Evolutionary conservation across 805 yeast genomes (phyloP), one percentile per base, ranked within the genome.

Genomic region (Brettanomyces sp.): DNA sequence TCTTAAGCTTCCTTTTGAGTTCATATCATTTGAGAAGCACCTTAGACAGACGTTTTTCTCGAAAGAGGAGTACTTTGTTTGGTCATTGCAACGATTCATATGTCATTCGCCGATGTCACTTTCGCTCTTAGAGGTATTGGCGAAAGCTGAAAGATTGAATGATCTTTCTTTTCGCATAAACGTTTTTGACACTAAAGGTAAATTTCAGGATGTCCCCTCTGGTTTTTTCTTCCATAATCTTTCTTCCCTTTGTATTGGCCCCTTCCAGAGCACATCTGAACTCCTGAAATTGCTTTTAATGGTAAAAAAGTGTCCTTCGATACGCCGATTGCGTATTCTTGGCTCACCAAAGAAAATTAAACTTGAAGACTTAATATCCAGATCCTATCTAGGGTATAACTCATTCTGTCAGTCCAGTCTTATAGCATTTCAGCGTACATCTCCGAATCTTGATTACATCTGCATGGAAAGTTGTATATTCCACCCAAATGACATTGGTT

Each of bases 21-120:
- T 59, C 44, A 57, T 59, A 23, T 60, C 60, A 30, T 55, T 61
- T 37, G 62, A 60, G 37, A 37, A 40, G 5, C 45, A 47, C 25
- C 40, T 58, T 21, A 13, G 25, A 8, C 37, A 30, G 12, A 32
- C 43, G 5, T 32, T 41, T 12, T 21, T 41, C 14, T 13, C 28
- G 3, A 24, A 30, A 6, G 37, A 18, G n/a, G 23, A 3, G n/a
- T 13, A 13, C n/a, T 41, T 23, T 36, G 25, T 11, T 9, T 23
- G 11, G 6, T 23, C 42, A 6, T 22, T 41, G 9, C 36, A 32
- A 18, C 24, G 11, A 11, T 34, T 41, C 24, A 21, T 18, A 13
- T 18, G 30, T 12, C 25, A 41, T 22, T 28, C 23, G 8, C 43
- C 43, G 11, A 6, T 28, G 21, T 30, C 18, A 18, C 18, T 41